Percentiles rank a stretch among this genome's conserved stretches.
phyloP scores from a whole-genome alignment of 805 yeast species.

The Millerago galiae region DNA sequence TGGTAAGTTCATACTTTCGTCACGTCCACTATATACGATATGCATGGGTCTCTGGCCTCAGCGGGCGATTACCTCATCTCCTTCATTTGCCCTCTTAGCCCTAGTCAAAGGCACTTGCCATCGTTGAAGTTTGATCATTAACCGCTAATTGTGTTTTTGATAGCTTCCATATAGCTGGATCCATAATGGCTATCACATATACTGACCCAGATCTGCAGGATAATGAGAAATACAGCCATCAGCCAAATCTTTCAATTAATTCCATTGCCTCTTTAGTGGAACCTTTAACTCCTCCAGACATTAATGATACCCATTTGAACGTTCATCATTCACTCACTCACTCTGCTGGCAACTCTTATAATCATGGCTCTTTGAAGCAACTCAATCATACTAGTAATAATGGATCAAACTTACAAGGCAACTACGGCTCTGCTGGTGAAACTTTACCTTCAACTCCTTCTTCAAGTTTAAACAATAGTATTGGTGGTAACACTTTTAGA shows the following conservation, averaged over 20 bases:
- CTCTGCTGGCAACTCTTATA: neutral
- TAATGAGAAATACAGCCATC: constrained; percentile 16
- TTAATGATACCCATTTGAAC: constrained; percentile 19
- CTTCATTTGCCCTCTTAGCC: neutral
- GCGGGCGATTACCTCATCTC: neutral
- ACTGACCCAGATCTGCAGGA: neutral
- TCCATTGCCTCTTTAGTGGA: constrained; percentile 40
- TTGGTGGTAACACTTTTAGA: constrained; percentile 23
- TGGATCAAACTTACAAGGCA: neutral
- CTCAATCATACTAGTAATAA: neutral
- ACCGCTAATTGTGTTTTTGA: neutral
- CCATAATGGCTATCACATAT: neutral
- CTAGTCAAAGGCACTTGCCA: neutral
- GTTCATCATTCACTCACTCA: constrained; percentile 10
- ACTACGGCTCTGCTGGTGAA: neutral
- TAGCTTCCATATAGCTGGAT: neutral
- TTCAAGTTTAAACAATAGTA: constrained; percentile 15
- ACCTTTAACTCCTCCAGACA: constrained; percentile 46
- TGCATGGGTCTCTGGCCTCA: neutral
- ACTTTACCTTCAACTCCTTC: constrained; percentile 14
- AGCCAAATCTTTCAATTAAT: constrained; percentile 26
- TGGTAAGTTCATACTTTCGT: neutral
- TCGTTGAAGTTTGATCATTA: neutral
- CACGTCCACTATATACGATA: neutral
- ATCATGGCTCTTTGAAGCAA: neutral